Conservation (phyloP, 208 protist genomes). For the Entamoeba invadens region DNA sequence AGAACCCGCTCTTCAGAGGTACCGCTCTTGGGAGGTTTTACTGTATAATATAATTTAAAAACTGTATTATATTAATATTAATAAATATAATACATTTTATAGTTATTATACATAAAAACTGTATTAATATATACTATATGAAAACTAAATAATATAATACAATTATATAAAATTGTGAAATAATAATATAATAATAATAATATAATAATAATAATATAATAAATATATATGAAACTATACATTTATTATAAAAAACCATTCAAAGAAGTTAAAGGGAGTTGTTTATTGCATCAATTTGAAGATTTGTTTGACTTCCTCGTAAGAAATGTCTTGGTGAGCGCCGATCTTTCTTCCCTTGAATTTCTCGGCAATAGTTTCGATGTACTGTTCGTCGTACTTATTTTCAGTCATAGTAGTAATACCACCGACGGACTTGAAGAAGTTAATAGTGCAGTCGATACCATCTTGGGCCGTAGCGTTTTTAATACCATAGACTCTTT, state of each 20-base stretch:
- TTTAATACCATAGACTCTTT: background rate
- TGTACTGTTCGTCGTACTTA: background rate
- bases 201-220: background rate
- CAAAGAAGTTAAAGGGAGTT: background rate
- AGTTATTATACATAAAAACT: background rate
- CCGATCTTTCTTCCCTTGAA: background rate
- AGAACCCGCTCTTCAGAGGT: too few species aligned
- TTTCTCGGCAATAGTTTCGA: background rate
- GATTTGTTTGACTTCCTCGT: background rate
- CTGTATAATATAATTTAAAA: background rate
- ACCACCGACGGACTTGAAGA: background rate
- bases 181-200: background rate
- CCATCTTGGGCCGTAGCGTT: background rate
- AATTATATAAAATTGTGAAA: background rate
- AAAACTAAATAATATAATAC: background rate
- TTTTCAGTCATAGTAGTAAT: background rate
- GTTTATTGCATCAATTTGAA: background rate
- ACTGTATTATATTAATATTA: background rate
- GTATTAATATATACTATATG: background rate
- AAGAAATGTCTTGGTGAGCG: background rate
- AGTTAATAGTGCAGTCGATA: background rate
- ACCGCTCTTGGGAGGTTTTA: too few species aligned
- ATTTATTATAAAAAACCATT: background rate
- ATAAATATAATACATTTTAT: background rate
- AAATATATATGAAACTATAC: background rate